phyloP scores from a whole-genome alignment of 495 filamentous ascomycete species.

The Penicillium malachiteum region DNA sequence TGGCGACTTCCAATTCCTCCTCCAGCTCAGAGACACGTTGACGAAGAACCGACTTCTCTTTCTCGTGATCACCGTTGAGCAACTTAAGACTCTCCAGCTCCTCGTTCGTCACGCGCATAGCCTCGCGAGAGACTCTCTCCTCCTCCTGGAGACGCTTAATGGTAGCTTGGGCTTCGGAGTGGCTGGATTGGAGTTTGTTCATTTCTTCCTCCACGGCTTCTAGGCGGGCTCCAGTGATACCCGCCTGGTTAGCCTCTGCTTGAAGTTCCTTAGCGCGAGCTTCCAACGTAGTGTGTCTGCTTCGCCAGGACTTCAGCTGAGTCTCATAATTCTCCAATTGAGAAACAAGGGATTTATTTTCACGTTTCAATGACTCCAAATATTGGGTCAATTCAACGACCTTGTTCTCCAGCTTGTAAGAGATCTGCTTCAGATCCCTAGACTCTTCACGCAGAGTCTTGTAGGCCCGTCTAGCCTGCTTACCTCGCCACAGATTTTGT shows the following conservation, averaged over 20 bases:
- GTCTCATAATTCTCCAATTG: conserved; percentile 96
- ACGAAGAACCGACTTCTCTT: conserved; percentile 77
- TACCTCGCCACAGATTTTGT: conserved; percentile 93
- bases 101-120: conserved; percentile 67
- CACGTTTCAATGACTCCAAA: conserved; percentile 82
- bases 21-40: conserved; percentile 88
- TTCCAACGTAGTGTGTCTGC: conserved; percentile 87
- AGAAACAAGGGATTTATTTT: conserved; percentile 83
- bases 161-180: conserved; percentile 80
- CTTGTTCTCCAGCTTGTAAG: conserved; percentile 98
- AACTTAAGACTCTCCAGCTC: conserved; percentile 76
- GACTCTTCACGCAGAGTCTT: conserved; percentile 91
- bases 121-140: conserved; percentile 76
- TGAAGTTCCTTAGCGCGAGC: conserved; percentile 89
- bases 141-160: conserved; percentile 94
- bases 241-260: conserved; percentile 93
- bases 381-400: conserved; percentile 96
- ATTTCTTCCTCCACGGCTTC: conserved; percentile 91
- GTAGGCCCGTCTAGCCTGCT: conserved; percentile 74
- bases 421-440: conserved; percentile 96
- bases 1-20: conserved; percentile 86
- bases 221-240: conserved; percentile 86
- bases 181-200: conserved; percentile 81
- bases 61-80: conserved; percentile 68
- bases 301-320: conserved; percentile 93